phyloP scores from a whole-genome alignment of 345 rosid species.

The Eucalyptus regnans region DNA sequence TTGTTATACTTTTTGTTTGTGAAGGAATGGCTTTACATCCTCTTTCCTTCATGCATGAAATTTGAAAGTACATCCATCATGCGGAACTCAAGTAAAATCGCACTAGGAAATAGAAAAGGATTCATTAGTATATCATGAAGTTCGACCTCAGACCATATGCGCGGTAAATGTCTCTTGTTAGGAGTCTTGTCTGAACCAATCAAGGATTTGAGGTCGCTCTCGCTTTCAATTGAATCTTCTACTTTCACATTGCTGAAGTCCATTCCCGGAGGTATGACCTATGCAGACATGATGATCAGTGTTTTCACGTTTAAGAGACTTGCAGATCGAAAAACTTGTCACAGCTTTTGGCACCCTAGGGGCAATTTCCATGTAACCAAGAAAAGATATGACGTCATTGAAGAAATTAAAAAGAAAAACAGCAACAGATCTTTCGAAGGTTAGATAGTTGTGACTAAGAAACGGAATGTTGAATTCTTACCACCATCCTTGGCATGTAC shows the following conservation, averaged over 20 bases:
- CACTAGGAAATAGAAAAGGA: neutral
- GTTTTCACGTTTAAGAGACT: neutral
- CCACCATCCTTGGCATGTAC: conserved; percentile 67
- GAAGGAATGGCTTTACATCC: neutral
- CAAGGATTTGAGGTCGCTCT: conserved; percentile 38
- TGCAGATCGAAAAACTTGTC: neutral
- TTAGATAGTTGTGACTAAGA: neutral
- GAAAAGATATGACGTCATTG: neutral
- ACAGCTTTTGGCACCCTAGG: neutral
- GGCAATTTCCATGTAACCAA: neutral
- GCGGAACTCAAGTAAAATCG: neutral
- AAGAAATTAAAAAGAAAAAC: neutral
- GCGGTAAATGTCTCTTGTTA: conserved; percentile 59
- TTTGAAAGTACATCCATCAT: neutral
- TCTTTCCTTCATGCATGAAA: neutral
- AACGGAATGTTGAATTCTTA: conserved; percentile 4
- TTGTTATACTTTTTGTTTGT: neutral
- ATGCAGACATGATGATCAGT: neutral
- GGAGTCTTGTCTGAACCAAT: conserved; percentile 47
- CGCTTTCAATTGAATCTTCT: conserved; percentile 42
- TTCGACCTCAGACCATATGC: conserved; percentile 78
- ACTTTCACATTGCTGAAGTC: conserved; percentile 52
- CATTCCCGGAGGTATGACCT: conserved; percentile 71
- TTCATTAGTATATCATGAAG: neutral
- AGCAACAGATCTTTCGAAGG: neutral